Conservation (phyloP, 768 basidiomycete species). For the Obba rivulosa region DNA sequence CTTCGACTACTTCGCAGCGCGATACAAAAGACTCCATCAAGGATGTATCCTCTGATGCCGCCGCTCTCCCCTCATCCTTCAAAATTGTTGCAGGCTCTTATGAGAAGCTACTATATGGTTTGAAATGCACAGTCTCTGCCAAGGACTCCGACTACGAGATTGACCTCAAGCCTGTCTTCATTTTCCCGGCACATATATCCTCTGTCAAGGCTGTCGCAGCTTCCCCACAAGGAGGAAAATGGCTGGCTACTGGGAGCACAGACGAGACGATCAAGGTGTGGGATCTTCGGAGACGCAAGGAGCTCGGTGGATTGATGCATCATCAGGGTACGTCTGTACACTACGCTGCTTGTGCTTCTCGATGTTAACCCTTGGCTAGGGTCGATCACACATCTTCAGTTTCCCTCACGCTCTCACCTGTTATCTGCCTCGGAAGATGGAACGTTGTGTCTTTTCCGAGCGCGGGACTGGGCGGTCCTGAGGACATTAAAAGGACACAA, state of each 20-base stretch:
- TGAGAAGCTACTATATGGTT: slow-evolving; percentile 91
- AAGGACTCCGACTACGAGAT: slow-evolving; percentile 28
- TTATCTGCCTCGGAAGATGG: slow-evolving; percentile 92
- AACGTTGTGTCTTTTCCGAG: slow-evolving; percentile 83
- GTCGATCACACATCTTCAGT: slow-evolving; percentile 83
- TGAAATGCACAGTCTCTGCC: slow-evolving; percentile 56
- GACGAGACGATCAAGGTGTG: slow-evolving; percentile 97
- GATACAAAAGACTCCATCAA: slow-evolving; percentile 2
- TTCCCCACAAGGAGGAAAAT: slow-evolving; percentile 86
- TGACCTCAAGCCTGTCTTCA: slow-evolving; percentile 75
- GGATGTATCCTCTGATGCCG: not conserved
- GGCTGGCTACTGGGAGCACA: slow-evolving; percentile 92
- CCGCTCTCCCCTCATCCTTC: slow-evolving; percentile 55
- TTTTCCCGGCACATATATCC: slow-evolving; percentile 95
- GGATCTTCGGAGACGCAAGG: slow-evolving; percentile 88
- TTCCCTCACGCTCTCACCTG: slow-evolving; percentile 86
- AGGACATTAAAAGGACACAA: slow-evolving; percentile 90
- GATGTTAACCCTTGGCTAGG: slow-evolving; percentile 41
- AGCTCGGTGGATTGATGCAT: slow-evolving; percentile 92
- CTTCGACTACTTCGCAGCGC: slow-evolving; percentile 9
- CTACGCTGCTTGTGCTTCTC: not conserved
- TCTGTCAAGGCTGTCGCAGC: slow-evolving; percentile 89
- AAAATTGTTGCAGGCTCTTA: slow-evolving; percentile 91
- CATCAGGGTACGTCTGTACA: slow-evolving; percentile 67
- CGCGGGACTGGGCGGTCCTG: slow-evolving; percentile 90